A percentile compares a stretch with the other conserved stretches of the same genome.
These are phyloP conservation scores for Trametes gibbosa DNA, from an alignment of 768 basidiomycete genomes.

Conservation along the genomic window DNA sequence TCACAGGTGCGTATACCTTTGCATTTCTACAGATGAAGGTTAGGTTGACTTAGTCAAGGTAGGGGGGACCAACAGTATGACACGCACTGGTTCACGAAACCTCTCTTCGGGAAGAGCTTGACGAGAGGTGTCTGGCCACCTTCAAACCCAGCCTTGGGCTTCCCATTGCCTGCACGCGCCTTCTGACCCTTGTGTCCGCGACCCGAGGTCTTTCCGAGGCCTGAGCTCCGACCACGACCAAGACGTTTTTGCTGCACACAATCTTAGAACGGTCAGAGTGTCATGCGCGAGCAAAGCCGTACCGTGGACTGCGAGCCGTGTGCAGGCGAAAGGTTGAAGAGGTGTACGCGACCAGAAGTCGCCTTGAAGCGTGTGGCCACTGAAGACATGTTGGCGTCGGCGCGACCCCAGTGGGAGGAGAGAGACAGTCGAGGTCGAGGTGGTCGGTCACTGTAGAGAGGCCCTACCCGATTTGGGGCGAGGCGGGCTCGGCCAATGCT, in stretches of 20 bases:
- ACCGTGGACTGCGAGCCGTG: slow-evolving; percentile 69
- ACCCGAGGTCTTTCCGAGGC: slow-evolving; percentile 88
- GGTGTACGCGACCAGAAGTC: slow-evolving; percentile 46
- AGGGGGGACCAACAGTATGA: not conserved
- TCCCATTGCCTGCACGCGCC: slow-evolving; percentile 84
- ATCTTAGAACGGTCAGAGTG: not conserved
- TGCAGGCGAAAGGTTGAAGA: slow-evolving; percentile 76
- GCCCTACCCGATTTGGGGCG: no score
- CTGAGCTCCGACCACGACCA: slow-evolving; percentile 90
- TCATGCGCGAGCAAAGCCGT: slow-evolving; percentile 20
- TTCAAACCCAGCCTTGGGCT: slow-evolving; percentile 82
- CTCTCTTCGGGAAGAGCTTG: slow-evolving; percentile 87
- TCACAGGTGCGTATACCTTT: slow-evolving; percentile 78
- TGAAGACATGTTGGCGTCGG: slow-evolving; percentile 33
- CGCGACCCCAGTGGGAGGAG: not conserved
- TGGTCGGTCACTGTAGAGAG: no score
- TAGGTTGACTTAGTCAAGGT: not conserved
- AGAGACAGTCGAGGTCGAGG: not conserved
- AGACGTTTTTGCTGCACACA: slow-evolving; percentile 81
- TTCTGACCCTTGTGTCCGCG: slow-evolving; percentile 96
- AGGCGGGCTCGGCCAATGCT: no score
- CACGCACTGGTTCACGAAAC: slow-evolving; percentile 89
- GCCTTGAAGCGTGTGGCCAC: slow-evolving; percentile 31
- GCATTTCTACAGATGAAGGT: slow-evolving; percentile 49
- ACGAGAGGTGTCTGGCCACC: slow-evolving; percentile 96